Conservation (phyloP, 1,284 basidiomycete species). For the Spongiforma sp. region DNA sequence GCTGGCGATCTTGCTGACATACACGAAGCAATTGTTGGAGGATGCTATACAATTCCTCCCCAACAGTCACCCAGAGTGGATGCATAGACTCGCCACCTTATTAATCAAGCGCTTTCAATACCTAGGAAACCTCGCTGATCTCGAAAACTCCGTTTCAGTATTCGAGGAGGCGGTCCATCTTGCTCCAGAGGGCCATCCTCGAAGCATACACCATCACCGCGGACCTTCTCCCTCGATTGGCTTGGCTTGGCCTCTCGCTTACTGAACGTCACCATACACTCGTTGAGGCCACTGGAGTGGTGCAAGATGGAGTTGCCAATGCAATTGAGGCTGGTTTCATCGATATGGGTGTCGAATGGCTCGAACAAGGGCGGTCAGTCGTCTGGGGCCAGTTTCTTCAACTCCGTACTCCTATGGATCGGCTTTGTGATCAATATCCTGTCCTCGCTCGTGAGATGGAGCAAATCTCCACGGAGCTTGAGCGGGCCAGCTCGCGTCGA, state of each 20-base stretch:
- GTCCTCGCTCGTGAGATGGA: not conserved
- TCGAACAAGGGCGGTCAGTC: constrained; percentile 13
- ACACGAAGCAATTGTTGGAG: no score
- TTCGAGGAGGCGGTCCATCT: no score
- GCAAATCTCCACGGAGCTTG: not conserved
- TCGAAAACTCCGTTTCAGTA: no score
- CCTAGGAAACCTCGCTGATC: no score
- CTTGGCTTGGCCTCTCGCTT: constrained; percentile 11
- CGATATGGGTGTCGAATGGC: constrained; percentile 6
- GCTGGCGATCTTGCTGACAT: no score
- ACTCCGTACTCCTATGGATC: not conserved
- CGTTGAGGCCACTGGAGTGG: not conserved
- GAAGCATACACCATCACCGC: not conserved
- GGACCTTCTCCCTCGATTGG: constrained; percentile 5
- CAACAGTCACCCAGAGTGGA: no score
- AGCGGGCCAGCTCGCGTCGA: not conserved
- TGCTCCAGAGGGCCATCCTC: no score
- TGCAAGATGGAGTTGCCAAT: constrained; percentile 1
- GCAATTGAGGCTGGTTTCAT: not conserved
- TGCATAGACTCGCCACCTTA: no score
- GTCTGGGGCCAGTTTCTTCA: constrained; percentile 9
- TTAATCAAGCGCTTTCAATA: no score
- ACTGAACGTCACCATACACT: constrained; percentile 2
- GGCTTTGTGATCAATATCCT: not conserved
- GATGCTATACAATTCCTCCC: no score